A percentile compares a stretch with the other conserved stretches of the same genome.
Conservation (phyloP, 2,329 filamentous ascomycete species). For the Endocalyx cinctus region DNA sequence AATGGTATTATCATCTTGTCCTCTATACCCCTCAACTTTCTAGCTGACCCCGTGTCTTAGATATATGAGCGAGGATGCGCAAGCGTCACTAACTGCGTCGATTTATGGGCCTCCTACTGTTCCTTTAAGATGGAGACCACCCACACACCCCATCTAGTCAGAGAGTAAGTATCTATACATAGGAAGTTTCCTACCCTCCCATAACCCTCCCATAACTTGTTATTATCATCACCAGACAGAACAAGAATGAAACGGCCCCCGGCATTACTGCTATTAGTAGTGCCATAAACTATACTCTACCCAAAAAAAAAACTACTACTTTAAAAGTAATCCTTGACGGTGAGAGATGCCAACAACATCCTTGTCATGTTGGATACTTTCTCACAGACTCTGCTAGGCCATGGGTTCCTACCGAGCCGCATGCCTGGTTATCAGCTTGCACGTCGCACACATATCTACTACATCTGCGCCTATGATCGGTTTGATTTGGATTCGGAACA, state of each 20-base stretch:
- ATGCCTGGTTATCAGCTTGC: slow-evolving; percentile 33
- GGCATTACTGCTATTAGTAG: no score
- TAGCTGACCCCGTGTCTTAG: slow-evolving; percentile 50
- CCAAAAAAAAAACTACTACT: background rate
- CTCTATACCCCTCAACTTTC: no score
- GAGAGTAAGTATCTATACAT: slow-evolving; percentile 97
- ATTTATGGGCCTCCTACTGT: slow-evolving; percentile 97
- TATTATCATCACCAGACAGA: slow-evolving; percentile 22
- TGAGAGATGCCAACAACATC: slow-evolving; percentile 67
- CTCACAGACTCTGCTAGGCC: slow-evolving; percentile 56
- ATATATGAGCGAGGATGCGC: slow-evolving; percentile 94
- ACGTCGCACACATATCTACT: slow-evolving; percentile 41
- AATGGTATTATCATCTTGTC: slow-evolving; percentile 57
- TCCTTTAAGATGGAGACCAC: slow-evolving; percentile 97
- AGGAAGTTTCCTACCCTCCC: slow-evolving; percentile 64
- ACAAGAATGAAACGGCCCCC: slow-evolving; percentile 25
- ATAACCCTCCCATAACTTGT: slow-evolving; percentile 53
- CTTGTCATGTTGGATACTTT: slow-evolving; percentile 54
- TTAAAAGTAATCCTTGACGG: slow-evolving; percentile 43
- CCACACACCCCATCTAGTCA: slow-evolving; percentile 88
- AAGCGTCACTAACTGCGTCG: slow-evolving; percentile 88
- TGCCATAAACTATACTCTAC: no score
- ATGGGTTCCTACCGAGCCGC: slow-evolving; percentile 40
- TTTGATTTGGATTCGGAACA: slow-evolving; percentile 43
- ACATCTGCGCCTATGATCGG: slow-evolving; percentile 24